Evolutionary conservation across 192 early-diverging fungal genomes (phyloP).

Genomic region (Backusella australiensis): DNA sequence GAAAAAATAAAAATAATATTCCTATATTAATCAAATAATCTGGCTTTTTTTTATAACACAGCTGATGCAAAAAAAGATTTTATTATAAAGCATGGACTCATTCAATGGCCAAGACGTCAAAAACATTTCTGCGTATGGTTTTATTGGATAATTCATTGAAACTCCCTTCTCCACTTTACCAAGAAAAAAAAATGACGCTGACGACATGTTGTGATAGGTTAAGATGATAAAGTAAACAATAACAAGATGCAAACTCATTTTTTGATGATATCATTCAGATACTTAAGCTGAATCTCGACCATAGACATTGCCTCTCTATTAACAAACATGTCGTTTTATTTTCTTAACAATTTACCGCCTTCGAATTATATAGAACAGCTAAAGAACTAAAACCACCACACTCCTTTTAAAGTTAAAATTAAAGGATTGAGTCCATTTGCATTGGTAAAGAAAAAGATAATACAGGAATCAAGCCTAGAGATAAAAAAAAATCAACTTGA

Average conservation of each 20-base stretch:
- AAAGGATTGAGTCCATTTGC: neutral
- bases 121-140: neutral
- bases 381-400: neutral
- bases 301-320: neutral
- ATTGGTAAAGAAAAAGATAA: neutral
- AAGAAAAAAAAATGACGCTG: neutral
- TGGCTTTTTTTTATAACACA: neutral
- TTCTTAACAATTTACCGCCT: neutral
- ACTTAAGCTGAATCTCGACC: neutral
- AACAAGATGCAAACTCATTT: neutral
- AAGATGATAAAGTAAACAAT: neutral
- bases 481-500: neutral
- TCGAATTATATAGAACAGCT: no score
- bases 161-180: neutral
- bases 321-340: neutral
- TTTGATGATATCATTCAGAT: neutral
- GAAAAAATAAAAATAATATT: neutral
- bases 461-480: neutral
- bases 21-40: neutral
- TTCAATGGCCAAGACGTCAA: neutral
- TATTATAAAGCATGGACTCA: neutral
- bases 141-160: neutral
- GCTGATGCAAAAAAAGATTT: neutral
- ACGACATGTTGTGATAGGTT: neutral
- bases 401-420: neutral